Percentiles rank a stretch among this genome's conserved stretches.
phyloP scores from a whole-genome alignment of 805 yeast genomes.

The Sugiyamaella qingdaonensis region DNA sequence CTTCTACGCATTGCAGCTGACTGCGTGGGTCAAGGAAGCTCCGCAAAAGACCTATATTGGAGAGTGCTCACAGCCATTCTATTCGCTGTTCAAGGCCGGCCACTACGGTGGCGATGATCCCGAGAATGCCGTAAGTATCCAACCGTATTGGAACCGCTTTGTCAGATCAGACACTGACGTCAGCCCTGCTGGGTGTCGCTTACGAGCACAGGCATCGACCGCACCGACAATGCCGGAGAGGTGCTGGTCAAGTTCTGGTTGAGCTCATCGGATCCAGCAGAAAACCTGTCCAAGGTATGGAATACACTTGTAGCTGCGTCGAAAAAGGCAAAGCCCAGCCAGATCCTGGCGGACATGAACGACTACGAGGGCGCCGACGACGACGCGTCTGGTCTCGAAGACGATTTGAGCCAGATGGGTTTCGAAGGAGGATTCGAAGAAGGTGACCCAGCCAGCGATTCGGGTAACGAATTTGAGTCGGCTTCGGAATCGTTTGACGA shows the following conservation, averaged over 20 bases:
- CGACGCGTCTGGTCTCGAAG: conserved; percentile 3
- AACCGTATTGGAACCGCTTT: too few relatives aligned
- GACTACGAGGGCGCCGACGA: not conserved
- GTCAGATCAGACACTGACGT: not conserved
- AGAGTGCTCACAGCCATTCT: conserved; percentile 6
- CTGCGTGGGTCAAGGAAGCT: conserved; percentile 30
- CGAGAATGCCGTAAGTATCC: not conserved
- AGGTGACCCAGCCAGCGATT: not conserved
- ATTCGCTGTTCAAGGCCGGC: not conserved
- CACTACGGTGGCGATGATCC: not conserved
- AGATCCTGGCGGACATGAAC: not conserved
- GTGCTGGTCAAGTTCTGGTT: conserved; percentile 13
- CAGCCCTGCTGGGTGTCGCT: conserved; percentile 3
- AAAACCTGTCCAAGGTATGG: conserved; percentile 15
- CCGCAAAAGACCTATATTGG: conserved; percentile 22
- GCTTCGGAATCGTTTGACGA: conserved; percentile 1
- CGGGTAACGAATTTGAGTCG: not conserved
- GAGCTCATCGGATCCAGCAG: conserved; percentile 7
- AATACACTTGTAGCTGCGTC: conserved; percentile 4
- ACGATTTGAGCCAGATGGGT: conserved; percentile 3
- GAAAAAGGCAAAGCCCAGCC: not conserved
- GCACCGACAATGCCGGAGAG: conserved; percentile 13
- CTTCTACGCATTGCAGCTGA: conserved; percentile 14
- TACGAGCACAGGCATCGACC: not conserved
- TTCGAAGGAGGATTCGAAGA: not conserved